phyloP scores from a whole-genome alignment of 2,329 filamentous ascomycete genomes.

The Calonectria fujianensis region DNA sequence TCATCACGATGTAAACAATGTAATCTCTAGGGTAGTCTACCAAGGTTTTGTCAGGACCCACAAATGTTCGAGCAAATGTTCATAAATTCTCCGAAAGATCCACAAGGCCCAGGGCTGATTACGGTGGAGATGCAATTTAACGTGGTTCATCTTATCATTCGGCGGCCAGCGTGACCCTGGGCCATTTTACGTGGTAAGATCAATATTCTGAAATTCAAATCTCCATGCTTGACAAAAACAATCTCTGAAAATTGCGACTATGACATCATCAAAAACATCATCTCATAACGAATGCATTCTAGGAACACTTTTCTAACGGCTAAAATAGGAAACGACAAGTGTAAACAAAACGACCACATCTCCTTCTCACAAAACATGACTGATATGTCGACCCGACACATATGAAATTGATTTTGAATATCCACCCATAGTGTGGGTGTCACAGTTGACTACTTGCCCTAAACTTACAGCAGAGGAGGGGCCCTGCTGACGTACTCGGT shows the following conservation, averaged over 20 bases:
- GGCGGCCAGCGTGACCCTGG: not conserved
- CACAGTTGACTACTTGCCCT: not conserved
- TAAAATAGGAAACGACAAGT: not conserved
- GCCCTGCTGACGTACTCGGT: constrained; percentile 38
- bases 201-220: not conserved
- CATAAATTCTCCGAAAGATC: not conserved
- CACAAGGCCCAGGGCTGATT: not conserved
- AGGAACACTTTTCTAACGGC: not conserved
- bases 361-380: too few species aligned
- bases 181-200: not conserved
- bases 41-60: not conserved
- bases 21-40: not conserved
- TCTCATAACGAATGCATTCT: constrained; percentile 3
- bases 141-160: not conserved
- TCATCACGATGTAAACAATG: too few species aligned
- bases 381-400: not conserved
- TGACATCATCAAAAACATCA: constrained; percentile 17
- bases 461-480: constrained; percentile 17
- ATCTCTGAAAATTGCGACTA: not conserved
- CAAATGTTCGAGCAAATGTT: not conserved
- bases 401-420: not conserved
- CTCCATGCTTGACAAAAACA: not conserved
- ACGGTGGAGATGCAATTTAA: not conserved
- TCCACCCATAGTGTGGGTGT: too few species aligned
- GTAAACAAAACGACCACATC: not conserved